Percentiles rank a stretch among this genome's conserved stretches.
phyloP scores from a whole-genome alignment of 2,329 filamentous ascomycete genomes.

The Aspergillus sclerotialis region DNA sequence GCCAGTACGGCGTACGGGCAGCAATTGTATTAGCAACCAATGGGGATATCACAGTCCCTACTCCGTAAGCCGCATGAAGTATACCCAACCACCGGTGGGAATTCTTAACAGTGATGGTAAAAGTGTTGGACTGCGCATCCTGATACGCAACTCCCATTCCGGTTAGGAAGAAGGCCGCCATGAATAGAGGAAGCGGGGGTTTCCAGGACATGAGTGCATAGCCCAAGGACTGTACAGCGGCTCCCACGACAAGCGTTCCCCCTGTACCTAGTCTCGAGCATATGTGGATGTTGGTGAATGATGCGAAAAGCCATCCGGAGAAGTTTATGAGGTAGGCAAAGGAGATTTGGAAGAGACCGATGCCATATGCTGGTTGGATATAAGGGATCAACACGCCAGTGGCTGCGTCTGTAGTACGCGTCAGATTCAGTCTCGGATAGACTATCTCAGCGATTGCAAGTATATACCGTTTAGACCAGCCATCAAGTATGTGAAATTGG shows the following conservation, averaged over 20 bases:
- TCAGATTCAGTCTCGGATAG: too few relatives aligned
- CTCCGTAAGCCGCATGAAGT: conserved; percentile 16
- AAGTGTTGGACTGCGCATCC: conserved; percentile 17
- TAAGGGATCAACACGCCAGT: conserved; percentile 18
- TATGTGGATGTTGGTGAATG: conserved; percentile 17
- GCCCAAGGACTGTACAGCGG: conserved; percentile 12
- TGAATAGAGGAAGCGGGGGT: conserved; percentile 14
- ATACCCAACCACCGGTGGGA: conserved; percentile 17
- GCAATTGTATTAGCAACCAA: conserved; percentile 17
- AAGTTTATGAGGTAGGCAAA: conserved; percentile 18
- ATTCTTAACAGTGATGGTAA: conserved; percentile 14
- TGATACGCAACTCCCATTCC: conserved; percentile 15
- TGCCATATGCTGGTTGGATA: conserved; percentile 14
- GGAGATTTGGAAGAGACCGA: conserved; percentile 15
- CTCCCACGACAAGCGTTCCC: conserved; percentile 14
- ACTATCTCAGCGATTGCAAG: background rate
- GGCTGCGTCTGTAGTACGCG: conserved; percentile 10
- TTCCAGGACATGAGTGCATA: conserved; percentile 18
- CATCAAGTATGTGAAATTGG: conserved; percentile 13
- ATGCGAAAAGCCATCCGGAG: conserved; percentile 13
- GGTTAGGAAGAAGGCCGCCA: conserved; percentile 16
- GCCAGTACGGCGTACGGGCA: conserved; percentile 13
- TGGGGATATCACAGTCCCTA: conserved; percentile 14
- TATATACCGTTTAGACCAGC: conserved; percentile 15
- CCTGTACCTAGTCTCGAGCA: conserved; percentile 16